Base-by-base conservation (phyloP, 1,284 basidiomycete species). In the Rhodotorula sp. region DNA sequence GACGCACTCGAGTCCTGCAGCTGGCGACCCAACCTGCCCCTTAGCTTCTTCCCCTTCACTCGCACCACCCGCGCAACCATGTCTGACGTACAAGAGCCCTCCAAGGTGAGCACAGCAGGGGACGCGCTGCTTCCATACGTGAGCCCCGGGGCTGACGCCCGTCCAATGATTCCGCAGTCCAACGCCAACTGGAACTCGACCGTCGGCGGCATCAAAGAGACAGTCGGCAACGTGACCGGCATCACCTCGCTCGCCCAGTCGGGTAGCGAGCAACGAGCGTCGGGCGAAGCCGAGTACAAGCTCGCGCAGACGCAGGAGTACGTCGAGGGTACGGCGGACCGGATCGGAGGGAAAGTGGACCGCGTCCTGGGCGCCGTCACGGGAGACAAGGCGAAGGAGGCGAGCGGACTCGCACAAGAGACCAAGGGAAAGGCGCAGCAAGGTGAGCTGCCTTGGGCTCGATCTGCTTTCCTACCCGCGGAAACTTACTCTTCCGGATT, bases 391-490 rank as follows among this genome's bases (percentile, higher is more conserved):
- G 63, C 56, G 21, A 26, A 68, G 52, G 67, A 76, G n/a, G 64
- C 68, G 15, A 48, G 54, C 3, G 73, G 73, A 5, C n/a, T 61
- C n/a, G 65, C 62, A 46, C 63, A 59, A 43, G 69, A 68, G 46
- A 15, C 57, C 16, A 73, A 73, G 64, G 72, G 72, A 10, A 72
- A 72, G 61, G 70, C 70, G 16, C 70, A 72, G 58, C 70, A 72
- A 52, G 64, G 70, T 68, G 59, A 51, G 64, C 62, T 10, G 23
- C n/a, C n/a, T 7, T 15, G 23, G 34, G 34, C 34, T 39, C 52
- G n/a, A 18, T 20, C n/a, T 8, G 18, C 20, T 7, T 1, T 21
- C 48, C 5, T 23, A 12, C 39, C 18, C 34, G 4, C 39, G 26
- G 39, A 58, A 12, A 16, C 39, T 34, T 18, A 39, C 34, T 39